Evolutionary conservation across 2,329 filamentous ascomycete genomes (phyloP).

Genomic region (Balansia obtecta): DNA sequence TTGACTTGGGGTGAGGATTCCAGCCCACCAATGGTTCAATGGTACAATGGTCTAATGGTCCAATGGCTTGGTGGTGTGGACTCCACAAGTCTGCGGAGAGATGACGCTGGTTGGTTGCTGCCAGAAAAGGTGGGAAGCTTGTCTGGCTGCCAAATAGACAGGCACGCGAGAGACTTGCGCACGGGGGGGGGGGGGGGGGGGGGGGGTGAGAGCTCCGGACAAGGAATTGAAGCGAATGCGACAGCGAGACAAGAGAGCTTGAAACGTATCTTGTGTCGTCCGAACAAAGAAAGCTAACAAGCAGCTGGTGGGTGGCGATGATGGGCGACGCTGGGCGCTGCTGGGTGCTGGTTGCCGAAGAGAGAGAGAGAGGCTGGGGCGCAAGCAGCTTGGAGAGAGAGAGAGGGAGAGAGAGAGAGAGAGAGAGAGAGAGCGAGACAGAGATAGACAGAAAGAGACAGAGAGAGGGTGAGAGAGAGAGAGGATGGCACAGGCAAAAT

Average conservation of each 20-base stretch:
- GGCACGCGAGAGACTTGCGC: not conserved
- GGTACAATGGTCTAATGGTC: too few species aligned
- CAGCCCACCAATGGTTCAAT: not conserved
- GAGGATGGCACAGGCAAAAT: too few species aligned
- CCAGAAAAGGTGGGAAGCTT: not conserved
- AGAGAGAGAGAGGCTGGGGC: not conserved
- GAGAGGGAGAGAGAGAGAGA: too few species aligned
- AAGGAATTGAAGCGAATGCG: not conserved
- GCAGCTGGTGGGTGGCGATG: conserved; percentile 1
- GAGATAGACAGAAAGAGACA: too few species aligned
- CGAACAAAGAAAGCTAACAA: not conserved
- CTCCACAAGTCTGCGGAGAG: not conserved
- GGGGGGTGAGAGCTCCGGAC: not conserved
- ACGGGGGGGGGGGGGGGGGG: too few species aligned
- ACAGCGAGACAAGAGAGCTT: not conserved
- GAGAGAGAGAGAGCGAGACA: too few species aligned
- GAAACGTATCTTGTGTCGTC: not conserved
- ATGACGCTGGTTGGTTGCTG: not conserved
- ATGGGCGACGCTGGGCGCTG: conserved; percentile 2
- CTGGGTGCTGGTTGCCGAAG: conserved; percentile 4
- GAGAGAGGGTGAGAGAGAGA: too few species aligned
- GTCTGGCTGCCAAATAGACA: not conserved
- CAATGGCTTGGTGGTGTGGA: not conserved
- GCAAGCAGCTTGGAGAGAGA: too few species aligned
- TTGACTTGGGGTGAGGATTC: not conserved